Evolutionary conservation across 805 yeast genomes (phyloP), one percentile per base, ranked within the genome.

Genomic region (Monosporozyma yasuniensis): DNA sequence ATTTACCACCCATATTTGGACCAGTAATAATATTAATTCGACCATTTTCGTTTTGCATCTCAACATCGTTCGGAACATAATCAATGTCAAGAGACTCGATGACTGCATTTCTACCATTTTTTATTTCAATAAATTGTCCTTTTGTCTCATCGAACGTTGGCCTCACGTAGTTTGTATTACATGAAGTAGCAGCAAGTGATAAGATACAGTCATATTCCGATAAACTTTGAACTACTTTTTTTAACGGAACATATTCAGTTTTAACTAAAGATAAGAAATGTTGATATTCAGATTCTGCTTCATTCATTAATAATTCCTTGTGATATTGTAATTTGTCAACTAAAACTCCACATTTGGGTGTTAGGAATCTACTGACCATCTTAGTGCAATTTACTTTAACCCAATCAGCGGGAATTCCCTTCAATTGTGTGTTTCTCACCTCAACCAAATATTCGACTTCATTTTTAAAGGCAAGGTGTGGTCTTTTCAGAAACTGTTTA

Each of bases 371-470:
- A 2, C 88, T 77, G 1, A 87, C 81, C 1, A 80, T 64, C 53
- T 80, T 72, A 44, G 95, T 77, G 8, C 84, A 84, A 57, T 78
- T 84, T 25, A 86, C 77, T 56, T 87, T 84, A 11, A 83, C 67
- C 96, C 96, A 91, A 47, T 78, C 80, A 2, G 69, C 57, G 0
- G 98, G 98, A 1, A 90, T 65, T 1, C 68, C 65, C 42, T 76
- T 77, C 1, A 76, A 71, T 42, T 77, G 77, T 11, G 76, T 66
- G 53, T 81, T 81, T 42, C 87, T 70, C 0, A 91, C 81, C 58
- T 90, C 96, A 21, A 93, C 74, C 45, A 90, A 68, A 59, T 83
- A 85, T 2, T 87, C 83, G 19, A 83, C 85, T 47, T 80, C 82
- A 47, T 77, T 73, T 49, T 77, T 80, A 57, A 72, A 88, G 19